Percentiles rank a stretch among this genome's conserved stretches.
phyloP scores from a whole-genome alignment of 2,329 filamentous ascomycete species.

The Pseudocercospora pini-densiflorae region DNA sequence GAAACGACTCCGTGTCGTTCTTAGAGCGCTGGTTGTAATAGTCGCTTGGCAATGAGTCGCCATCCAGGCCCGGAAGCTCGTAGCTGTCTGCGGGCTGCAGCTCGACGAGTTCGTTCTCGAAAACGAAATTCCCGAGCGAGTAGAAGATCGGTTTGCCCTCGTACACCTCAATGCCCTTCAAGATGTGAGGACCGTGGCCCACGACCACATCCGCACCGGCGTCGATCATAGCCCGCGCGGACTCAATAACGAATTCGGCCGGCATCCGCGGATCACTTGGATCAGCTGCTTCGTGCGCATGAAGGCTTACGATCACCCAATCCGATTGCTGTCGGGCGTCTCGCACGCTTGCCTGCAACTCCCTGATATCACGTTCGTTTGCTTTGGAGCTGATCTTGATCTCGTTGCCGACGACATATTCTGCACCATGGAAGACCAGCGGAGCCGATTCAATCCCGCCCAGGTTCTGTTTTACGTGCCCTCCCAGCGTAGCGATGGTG shows the following conservation, averaged over 20 bases:
- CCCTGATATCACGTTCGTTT: not conserved
- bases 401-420: not conserved
- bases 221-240: slow-evolving; percentile 2
- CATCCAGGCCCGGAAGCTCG: not conserved
- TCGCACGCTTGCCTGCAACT: not conserved
- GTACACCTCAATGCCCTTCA: not conserved
- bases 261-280: not conserved
- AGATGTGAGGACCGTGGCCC: slow-evolving; percentile 1
- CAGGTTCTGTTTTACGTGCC: not conserved
- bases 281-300: slow-evolving; percentile 1
- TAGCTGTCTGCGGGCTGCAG: slow-evolving; percentile 1
- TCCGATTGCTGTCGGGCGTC: not conserved
- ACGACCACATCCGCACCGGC: slow-evolving; percentile 9
- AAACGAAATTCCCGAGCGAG: not conserved
- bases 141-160: not conserved
- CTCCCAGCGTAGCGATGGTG: not conserved
- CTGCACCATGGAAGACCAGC: not conserved
- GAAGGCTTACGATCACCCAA: not conserved
- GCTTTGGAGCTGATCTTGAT: not conserved
- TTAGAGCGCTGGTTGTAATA: not conserved
- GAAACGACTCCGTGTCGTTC: not conserved
- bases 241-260: slow-evolving; percentile 5
- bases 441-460: not conserved
- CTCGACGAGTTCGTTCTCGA: not conserved
- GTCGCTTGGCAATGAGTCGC: not conserved